Evolutionary conservation across 108 stramenopile species (phyloP).

Genomic region (Epithemia pelagica): DNA sequence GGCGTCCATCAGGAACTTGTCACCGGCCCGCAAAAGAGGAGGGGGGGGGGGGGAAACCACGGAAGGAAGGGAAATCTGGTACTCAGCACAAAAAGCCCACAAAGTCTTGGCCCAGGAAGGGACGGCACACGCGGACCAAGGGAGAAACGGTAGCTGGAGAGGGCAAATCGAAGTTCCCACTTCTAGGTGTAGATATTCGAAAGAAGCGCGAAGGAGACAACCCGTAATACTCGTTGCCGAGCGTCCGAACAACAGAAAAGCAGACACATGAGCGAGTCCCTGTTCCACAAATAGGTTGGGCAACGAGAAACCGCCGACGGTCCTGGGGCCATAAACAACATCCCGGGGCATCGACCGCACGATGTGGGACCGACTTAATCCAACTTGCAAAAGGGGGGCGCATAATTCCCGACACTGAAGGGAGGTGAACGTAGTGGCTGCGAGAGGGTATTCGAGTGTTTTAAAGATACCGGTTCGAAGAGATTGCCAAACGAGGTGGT

Average conservation of each 20-base stretch:
- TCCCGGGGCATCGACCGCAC: too few species aligned
- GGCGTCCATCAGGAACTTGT: not conserved
- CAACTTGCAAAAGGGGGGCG: not conserved
- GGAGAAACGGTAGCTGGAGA: too few species aligned
- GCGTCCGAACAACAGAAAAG: too few species aligned
- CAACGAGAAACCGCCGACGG: not conserved
- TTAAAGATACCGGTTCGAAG: not conserved
- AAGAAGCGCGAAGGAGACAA: too few species aligned
- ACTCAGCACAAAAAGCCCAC: too few species aligned
- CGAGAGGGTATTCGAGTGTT: not conserved
- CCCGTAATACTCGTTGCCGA: too few species aligned
- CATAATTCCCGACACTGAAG: not conserved
- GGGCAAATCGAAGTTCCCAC: too few species aligned
- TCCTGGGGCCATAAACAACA: not conserved
- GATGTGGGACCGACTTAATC: not conserved
- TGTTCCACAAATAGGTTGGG: not conserved
- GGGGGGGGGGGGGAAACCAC: too few species aligned
- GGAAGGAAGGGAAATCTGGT: too few species aligned
- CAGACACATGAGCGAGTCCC: not conserved
- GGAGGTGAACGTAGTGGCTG: not conserved
- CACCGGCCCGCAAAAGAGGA: not conserved
- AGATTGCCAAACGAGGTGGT: not conserved
- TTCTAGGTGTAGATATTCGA: too few species aligned
- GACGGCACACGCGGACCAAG: too few species aligned
- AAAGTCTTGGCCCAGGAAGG: too few species aligned